These are phyloP conservation scores for Glonium stellatum DNA, from an alignment of 495 filamentous ascomycete species.

Conservation along the genomic window DNA sequence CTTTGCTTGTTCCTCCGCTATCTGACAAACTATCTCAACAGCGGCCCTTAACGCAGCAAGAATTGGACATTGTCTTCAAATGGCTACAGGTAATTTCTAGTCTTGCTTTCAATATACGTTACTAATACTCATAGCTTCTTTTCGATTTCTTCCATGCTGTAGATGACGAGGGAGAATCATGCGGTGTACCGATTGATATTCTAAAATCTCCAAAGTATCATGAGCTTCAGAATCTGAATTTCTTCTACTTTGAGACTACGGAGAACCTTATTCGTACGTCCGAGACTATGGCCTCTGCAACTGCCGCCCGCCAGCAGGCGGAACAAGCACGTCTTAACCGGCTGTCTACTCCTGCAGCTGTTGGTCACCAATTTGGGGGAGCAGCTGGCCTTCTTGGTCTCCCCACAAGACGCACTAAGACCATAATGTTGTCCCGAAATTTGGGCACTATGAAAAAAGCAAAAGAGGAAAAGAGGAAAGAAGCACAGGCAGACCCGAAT, in stretches of 20 bases:
- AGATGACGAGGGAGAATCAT: conserved; percentile 77
- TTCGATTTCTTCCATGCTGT: conserved; percentile 92
- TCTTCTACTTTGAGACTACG: conserved; percentile 95
- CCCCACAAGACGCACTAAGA: conserved; percentile 73
- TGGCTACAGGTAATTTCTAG: conserved; percentile 55
- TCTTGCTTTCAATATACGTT: not conserved
- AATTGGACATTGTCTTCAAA: conserved; percentile 89
- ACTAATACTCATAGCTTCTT: conserved; percentile 52
- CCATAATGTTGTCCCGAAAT: conserved; percentile 90
- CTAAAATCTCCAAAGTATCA: conserved; percentile 97
- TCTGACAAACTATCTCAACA: conserved; percentile 93
- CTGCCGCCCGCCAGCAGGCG: conserved; percentile 69
- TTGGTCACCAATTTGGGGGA: conserved; percentile 47
- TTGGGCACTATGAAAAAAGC: conserved; percentile 91
- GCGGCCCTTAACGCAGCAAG: conserved; percentile 75
- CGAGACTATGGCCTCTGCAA: conserved; percentile 89
- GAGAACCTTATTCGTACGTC: conserved; percentile 87
- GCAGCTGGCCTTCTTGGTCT: conserved; percentile 63
- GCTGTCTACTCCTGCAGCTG: conserved; percentile 61
- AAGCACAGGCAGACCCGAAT: conserved; percentile 91
- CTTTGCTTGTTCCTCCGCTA: conserved; percentile 83
- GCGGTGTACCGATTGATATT: conserved; percentile 83
- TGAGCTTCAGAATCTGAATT: conserved; percentile 89
- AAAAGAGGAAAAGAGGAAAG: conserved; percentile 91
- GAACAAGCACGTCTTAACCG: conserved; percentile 51